Evolutionary conservation across 2,329 filamentous ascomycete genomes (phyloP), one percentile per base, ranked within the genome.

Genomic region (Elsinoe batatas): DNA sequence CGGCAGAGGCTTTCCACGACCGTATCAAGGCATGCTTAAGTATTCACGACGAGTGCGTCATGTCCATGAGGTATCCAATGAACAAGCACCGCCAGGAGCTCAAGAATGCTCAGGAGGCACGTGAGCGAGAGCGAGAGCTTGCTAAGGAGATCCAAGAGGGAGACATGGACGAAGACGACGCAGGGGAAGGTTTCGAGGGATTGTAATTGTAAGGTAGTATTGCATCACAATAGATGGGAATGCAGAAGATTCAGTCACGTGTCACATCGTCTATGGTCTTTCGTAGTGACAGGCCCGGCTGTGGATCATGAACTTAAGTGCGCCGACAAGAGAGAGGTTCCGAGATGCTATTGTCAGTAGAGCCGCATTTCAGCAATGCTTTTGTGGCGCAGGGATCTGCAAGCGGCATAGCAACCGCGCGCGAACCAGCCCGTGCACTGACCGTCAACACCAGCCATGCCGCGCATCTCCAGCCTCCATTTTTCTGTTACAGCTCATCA

Each of bases 11-110:
- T 1, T 98, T 98, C 80, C 91, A 98, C 71, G 91, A 95, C 68
- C 88, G 93, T 67, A 97, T 98, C 64, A 81, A 83, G 62, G 93
- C 93, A 42, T 95, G 93, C 71, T 78, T 98, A 64, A 82, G 85
- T 56, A 80, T 98, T 60, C 91, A 97, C 67, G 93, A 98, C 65
- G 93, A 98, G 76, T 97, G 91, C 68, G 91, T 98, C 66, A 97
- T 95, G 87, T 91, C 93, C 22, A 98, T 98, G 93, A 84, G 93
- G 56, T 98, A 97, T 74, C 93, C 93, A 2, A 97, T 97, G 91
- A 96, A 98, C 76, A 93, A 97, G 72, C 93, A 98, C 73, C 83
- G 93, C 15, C 79, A 97, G 56, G 93, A 98, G 73, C 80, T 98
- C 56, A 97, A 96, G 81, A 97, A 95, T 65, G 93, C 93, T 0